phyloP scores from a whole-genome alignment of 2,329 filamentous ascomycete genomes.

The Ophiocordyceps unilateralis region DNA sequence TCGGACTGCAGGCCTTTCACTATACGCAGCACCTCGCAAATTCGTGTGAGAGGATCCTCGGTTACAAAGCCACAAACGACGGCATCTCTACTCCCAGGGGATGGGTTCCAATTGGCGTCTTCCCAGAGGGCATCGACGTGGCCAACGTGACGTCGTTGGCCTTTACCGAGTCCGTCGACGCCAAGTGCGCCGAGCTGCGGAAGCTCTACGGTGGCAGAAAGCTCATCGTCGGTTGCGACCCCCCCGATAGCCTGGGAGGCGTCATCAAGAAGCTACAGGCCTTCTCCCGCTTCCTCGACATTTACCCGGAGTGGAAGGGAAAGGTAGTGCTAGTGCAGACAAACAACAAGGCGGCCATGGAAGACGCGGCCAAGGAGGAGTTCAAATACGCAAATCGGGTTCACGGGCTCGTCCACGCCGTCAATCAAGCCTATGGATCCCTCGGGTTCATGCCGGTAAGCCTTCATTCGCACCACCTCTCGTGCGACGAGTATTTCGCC shows the following conservation, averaged over 20 bases:
- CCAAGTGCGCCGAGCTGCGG: not conserved
- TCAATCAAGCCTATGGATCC: not conserved
- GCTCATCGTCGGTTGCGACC: not conserved
- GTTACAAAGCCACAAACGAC: not conserved
- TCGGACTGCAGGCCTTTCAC: not conserved
- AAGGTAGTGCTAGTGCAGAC: not conserved
- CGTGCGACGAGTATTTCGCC: not conserved
- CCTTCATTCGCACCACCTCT: not conserved
- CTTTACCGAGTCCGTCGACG: not conserved
- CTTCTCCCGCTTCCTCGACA: not conserved
- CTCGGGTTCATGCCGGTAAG: not conserved
- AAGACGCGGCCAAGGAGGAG: not conserved
- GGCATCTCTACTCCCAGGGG: not conserved
- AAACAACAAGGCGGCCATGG: not conserved
- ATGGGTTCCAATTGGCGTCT: not conserved
- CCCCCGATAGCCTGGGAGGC: not conserved
- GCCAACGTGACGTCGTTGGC: not conserved
- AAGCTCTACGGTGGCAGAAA: not conserved
- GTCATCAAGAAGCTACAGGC: not conserved
- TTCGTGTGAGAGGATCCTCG: not conserved
- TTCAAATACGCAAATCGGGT: not conserved
- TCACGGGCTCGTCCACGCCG: not conserved
- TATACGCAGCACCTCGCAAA: not conserved
- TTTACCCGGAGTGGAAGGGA: not conserved
- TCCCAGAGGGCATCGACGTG: not conserved